phyloP scores from a whole-genome alignment of 2,329 filamentous ascomycete species.

The Talaromyces pinophilus region DNA sequence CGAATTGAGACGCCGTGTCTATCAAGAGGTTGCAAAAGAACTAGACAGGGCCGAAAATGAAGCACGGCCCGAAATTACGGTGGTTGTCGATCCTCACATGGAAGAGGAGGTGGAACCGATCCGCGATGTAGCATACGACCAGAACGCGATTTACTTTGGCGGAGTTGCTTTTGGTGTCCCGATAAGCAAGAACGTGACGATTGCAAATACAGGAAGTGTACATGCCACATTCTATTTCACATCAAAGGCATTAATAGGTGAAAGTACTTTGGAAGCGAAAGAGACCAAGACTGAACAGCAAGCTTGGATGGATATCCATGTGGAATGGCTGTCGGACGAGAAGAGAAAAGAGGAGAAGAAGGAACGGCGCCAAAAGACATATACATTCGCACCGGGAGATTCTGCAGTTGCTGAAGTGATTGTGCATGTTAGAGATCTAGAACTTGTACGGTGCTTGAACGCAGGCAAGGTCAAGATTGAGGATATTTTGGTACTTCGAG shows the following conservation, averaged over 20 bases:
- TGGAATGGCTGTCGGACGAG: slow-evolving; percentile 56
- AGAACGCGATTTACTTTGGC: slow-evolving; percentile 74
- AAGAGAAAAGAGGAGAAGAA: slow-evolving; percentile 32
- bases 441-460: slow-evolving; percentile 71
- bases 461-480: slow-evolving; percentile 67
- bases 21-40: slow-evolving; percentile 83
- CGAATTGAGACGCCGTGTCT: slow-evolving; percentile 77
- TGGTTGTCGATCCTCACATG: slow-evolving; percentile 69
- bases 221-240: slow-evolving; percentile 78
- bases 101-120: slow-evolving; percentile 39
- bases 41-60: slow-evolving; percentile 92
- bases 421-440: slow-evolving; percentile 64
- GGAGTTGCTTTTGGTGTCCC: slow-evolving; percentile 68
- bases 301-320: slow-evolving; percentile 70
- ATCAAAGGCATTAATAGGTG: slow-evolving; percentile 62
- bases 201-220: slow-evolving; percentile 89
- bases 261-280: slow-evolving; percentile 34
- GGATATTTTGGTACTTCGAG: slow-evolving; percentile 82
- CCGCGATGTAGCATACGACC: slow-evolving; percentile 36
- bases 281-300: slow-evolving; percentile 44
- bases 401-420: slow-evolving; percentile 71
- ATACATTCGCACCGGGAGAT: slow-evolving; percentile 81
- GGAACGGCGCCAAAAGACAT: slow-evolving; percentile 43
- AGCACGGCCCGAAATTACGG: slow-evolving; percentile 74
- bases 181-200: slow-evolving; percentile 69